phyloP scores from a whole-genome alignment of 2,329 filamentous ascomycete species.

The Claviceps sp. region DNA sequence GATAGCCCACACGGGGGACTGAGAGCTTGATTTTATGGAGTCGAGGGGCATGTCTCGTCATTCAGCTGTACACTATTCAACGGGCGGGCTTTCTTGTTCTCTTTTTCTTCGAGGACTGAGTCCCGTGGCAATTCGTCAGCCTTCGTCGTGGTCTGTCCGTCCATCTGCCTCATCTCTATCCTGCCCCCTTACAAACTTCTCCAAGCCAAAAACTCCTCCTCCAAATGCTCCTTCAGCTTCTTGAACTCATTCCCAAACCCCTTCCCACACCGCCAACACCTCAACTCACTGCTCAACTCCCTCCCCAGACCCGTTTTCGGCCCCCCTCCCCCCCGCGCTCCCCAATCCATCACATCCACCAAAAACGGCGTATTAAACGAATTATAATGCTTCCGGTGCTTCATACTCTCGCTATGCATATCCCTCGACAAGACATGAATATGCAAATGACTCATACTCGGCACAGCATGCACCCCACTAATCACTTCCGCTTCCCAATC shows the following conservation, averaged over 20 bases:
- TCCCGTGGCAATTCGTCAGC: neutral
- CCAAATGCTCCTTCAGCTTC: slow-evolving; percentile 62
- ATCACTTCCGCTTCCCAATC: slow-evolving; percentile 67
- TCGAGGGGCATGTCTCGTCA: neutral
- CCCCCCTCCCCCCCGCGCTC: slow-evolving; percentile 51
- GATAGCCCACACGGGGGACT: neutral
- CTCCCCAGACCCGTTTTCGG: slow-evolving; percentile 44
- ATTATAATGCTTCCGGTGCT: slow-evolving; percentile 80
- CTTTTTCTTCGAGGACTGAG: neutral
- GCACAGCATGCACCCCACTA: slow-evolving; percentile 72
- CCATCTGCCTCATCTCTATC: neutral
- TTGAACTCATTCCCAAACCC: slow-evolving; percentile 65
- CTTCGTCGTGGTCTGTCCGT: too few relatives aligned
- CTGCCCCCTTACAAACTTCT: slow-evolving; percentile 39
- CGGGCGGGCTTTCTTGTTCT: neutral
- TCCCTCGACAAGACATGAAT: slow-evolving; percentile 78
- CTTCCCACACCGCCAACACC: slow-evolving; percentile 72
- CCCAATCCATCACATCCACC: slow-evolving; percentile 64
- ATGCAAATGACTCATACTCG: slow-evolving; percentile 87
- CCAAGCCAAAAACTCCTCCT: slow-evolving; percentile 64
- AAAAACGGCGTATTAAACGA: slow-evolving; percentile 83
- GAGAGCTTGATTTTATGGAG: neutral
- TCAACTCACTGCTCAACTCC: slow-evolving; percentile 37
- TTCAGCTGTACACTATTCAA: neutral
- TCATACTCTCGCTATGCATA: slow-evolving; percentile 57